A percentile compares a stretch with the other conserved stretches of the same genome.
Conservation (phyloP, 2,329 filamentous ascomycete species). For the Colletotrichum shisoi region DNA sequence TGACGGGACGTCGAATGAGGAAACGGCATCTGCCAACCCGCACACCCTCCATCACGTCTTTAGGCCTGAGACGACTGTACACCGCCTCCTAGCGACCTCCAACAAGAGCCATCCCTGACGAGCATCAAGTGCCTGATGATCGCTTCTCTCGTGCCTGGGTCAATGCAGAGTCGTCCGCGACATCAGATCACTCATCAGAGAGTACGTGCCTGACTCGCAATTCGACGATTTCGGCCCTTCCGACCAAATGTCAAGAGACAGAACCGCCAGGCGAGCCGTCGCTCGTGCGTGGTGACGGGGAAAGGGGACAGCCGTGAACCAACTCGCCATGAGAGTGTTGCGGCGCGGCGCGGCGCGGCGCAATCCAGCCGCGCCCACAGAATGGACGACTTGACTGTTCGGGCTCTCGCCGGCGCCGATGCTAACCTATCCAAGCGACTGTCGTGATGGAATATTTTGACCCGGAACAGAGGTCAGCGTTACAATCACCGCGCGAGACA, state of each 20-base stretch:
- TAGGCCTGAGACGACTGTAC: constrained; percentile 31
- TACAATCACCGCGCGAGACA: constrained; percentile 39
- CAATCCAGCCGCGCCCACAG: constrained; percentile 23
- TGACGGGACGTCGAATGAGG: constrained; percentile 28
- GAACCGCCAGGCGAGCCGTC: constrained; percentile 24
- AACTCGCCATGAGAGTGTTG: background rate
- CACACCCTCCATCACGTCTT: constrained; percentile 28
- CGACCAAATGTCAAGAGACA: constrained; percentile 14
- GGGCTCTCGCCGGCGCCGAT: constrained; percentile 31
- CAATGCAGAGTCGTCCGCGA: constrained; percentile 29
- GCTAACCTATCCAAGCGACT: constrained; percentile 30
- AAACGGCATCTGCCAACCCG: constrained; percentile 33
- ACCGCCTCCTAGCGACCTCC: constrained; percentile 30
- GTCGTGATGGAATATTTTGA: constrained; percentile 5
- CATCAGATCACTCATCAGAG: no score
- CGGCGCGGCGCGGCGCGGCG: constrained; percentile 12
- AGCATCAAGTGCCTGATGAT: constrained; percentile 39
- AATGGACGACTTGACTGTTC: constrained; percentile 4
- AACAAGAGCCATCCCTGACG: constrained; percentile 33
- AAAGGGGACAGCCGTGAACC: constrained; percentile 23
- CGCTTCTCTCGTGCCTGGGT: constrained; percentile 35
- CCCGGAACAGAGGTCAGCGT: constrained; percentile 26
- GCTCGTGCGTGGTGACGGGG: constrained; percentile 13
- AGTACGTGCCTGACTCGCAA: constrained; percentile 26
- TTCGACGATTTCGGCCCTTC: constrained; percentile 29